A percentile compares a stretch with the other conserved stretches of the same genome.
Evolutionary conservation across 371 early-diverging fungal species (phyloP).

Genomic region (Fennellomyces sp.): DNA sequence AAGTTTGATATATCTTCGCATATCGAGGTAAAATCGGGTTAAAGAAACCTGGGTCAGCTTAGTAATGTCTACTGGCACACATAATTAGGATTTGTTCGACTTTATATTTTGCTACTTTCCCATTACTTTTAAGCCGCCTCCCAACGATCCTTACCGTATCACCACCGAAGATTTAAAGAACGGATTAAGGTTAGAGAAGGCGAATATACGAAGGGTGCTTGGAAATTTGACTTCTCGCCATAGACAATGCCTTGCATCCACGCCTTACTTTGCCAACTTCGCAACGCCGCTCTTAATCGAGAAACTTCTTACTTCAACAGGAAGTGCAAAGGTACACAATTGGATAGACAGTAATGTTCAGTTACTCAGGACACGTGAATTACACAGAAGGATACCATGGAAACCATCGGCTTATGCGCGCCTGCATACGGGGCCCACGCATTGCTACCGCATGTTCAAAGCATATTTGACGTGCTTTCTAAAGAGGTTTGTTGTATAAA

Average conservation of each 20-base stretch:
- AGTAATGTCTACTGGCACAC: too few relatives aligned
- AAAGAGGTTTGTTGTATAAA: constrained; percentile 61
- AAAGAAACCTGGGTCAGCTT: too few relatives aligned
- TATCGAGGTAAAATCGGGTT: constrained; percentile 68
- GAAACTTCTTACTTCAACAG: constrained; percentile 84
- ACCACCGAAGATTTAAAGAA: constrained; percentile 89
- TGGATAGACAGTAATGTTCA: constrained; percentile 20
- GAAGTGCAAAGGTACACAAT: constrained; percentile 78
- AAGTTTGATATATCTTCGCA: constrained; percentile 76
- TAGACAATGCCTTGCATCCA: constrained; percentile 67
- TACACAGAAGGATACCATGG: constrained; percentile 83
- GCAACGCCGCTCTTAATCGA: constrained; percentile 86
- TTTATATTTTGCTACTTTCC: constrained; percentile 97
- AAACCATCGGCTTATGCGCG: constrained; percentile 73
- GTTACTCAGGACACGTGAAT: neutral
- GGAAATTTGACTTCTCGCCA: too few relatives aligned
- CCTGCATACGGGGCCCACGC: constrained; percentile 74
- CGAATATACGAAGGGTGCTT: too few relatives aligned
- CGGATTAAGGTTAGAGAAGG: constrained; percentile 60
- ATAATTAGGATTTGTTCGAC: constrained; percentile 94
- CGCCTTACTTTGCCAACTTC: constrained; percentile 75
- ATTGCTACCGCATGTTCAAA: constrained; percentile 61
- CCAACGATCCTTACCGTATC: constrained; percentile 91
- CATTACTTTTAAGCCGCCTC: constrained; percentile 95
- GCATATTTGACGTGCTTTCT: constrained; percentile 70